Conservation (phyloP, 768 basidiomycete species). For the Suillus plorans region DNA sequence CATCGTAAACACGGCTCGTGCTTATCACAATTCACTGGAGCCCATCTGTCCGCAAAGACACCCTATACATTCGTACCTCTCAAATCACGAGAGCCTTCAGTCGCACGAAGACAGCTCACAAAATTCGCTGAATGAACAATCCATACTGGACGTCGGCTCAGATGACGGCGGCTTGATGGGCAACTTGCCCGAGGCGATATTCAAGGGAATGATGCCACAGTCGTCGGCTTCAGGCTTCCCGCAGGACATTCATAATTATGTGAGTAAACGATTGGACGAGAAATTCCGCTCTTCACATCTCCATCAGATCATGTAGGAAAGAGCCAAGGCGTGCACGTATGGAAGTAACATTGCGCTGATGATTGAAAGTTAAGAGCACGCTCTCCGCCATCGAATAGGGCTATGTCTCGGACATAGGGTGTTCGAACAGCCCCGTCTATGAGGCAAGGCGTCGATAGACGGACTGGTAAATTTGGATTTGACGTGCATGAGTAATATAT, state of each 20-base stretch:
- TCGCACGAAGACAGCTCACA: constrained; percentile 11
- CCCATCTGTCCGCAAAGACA: not conserved
- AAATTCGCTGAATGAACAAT: constrained; percentile 19
- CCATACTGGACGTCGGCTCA: constrained; percentile 31
- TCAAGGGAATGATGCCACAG: constrained; percentile 4
- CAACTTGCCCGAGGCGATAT: constrained; percentile 12
- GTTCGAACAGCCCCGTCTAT: no score
- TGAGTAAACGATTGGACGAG: constrained; percentile 20
- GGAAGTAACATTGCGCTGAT: not conserved
- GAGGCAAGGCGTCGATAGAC: no score
- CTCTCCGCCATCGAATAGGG: no score
- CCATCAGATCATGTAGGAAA: constrained; percentile 22
- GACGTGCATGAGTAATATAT: not conserved
- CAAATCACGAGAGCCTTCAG: not conserved
- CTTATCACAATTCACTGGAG: not conserved
- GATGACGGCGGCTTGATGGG: constrained; percentile 25
- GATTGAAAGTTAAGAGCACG: not conserved
- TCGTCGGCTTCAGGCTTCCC: constrained; percentile 27
- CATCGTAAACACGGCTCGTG: constrained; percentile 1
- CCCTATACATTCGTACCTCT: not conserved
- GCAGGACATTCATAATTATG: constrained; percentile 32
- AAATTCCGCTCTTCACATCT: constrained; percentile 10
- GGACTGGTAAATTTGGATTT: no score
- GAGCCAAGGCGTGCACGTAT: not conserved
- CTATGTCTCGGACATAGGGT: no score